Evolutionary conservation across 495 filamentous ascomycete species (phyloP), one percentile per base, ranked within the genome.

Genomic region (Neurospora sp.): DNA sequence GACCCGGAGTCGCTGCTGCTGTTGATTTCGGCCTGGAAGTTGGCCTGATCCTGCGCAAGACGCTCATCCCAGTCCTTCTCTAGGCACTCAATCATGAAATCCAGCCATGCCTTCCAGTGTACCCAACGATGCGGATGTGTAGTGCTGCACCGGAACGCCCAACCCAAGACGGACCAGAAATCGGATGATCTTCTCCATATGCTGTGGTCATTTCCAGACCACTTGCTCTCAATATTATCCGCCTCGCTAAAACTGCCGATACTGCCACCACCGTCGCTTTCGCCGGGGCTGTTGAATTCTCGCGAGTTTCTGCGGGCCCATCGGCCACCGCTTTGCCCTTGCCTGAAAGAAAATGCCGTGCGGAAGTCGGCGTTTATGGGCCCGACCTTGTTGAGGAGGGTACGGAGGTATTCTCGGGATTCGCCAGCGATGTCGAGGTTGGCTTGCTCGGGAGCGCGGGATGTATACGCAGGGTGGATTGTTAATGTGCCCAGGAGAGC

Each of bases 81-180:
- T 1, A 98, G 77, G 20, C 92, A 86, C 42, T 93, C 88, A 20
- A 97, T 79, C 88, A 97, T 92, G 53, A 91, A 90, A 38, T 90
- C 88, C 5, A 98, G 84, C 92, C 93, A 97, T 8, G 88, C 79
- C 73, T 86, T 89, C 96, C 96, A 99, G 76, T 88, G 85, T 71
- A 87, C 87, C 96, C 96, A 99, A 31, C 94, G 84, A 46, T 86
- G 86, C 5, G 83, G 82, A 71, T 94, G 85, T 53, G 85, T 80
- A 3, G 93, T 86, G 18, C 93, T 93, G 82, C 96, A 99, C 75
- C 94, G 94, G 80, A 98, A 97, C 0, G 92, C 90, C 96, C 96
- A 98, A 5, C 96, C 96, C 1, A 95, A 89, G 0, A 91, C 87
- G 48, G 91, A 88, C 93, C 96, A 99, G 74, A 98, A 95, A 77